A percentile compares a stretch with the other conserved stretches of the same genome.
phyloP scores from a whole-genome alignment of 345 rosid species.

The Melaleuca quinquenervia region DNA sequence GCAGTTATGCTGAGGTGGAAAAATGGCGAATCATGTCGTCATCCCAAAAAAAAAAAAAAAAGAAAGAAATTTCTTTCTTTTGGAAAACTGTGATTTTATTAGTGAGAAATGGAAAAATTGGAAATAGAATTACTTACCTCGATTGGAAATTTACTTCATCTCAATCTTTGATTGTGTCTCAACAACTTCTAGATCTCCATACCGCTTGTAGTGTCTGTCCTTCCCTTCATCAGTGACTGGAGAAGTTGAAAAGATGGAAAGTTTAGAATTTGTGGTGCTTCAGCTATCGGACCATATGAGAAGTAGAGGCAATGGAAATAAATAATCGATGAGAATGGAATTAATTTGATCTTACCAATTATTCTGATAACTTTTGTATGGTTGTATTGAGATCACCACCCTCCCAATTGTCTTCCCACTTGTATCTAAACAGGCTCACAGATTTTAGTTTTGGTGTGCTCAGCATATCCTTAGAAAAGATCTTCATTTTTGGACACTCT shows the following conservation, averaged over 20 bases:
- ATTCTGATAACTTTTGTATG: background rate
- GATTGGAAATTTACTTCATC: fast-evolving
- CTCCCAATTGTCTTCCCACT: too few species aligned
- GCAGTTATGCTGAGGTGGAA: background rate
- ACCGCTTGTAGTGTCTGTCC: fast-evolving
- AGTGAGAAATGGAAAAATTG: fast-evolving
- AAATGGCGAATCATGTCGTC: too few species aligned
- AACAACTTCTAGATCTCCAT: fast-evolving
- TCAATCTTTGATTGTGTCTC: background rate
- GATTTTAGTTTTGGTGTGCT: fast-evolving
- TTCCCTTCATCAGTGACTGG: background rate
- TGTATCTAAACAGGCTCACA: fast-evolving
- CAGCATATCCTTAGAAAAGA: background rate
- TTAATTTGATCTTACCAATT: background rate
- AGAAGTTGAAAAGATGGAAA: fast-evolving
- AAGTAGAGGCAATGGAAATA: fast-evolving
- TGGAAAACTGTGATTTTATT: background rate
- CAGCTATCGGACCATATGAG: fast-evolving
- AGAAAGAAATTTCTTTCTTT: background rate
- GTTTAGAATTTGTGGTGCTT: background rate
- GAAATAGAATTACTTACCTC: background rate
- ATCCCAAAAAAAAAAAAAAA: too few species aligned
- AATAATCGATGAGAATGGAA: background rate
- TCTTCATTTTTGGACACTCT: background rate
- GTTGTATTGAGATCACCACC: background rate